phyloP scores from a whole-genome alignment of 2,329 filamentous ascomycete species.

The Colletotrichum sp. region DNA sequence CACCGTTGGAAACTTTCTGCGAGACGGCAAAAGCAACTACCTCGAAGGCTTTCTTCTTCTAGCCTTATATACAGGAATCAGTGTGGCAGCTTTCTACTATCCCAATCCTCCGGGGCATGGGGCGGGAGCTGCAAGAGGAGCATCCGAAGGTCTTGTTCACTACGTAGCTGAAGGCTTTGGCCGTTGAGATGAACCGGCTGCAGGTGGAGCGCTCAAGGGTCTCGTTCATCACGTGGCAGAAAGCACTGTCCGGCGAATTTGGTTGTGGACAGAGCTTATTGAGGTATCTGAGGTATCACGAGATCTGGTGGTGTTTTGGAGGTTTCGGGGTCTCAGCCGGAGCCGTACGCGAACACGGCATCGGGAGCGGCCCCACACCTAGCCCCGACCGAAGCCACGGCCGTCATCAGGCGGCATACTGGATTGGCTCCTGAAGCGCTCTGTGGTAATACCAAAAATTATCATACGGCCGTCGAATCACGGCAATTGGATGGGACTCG shows the following conservation, averaged over 20 bases:
- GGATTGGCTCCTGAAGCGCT: too few species aligned
- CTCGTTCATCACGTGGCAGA: neutral
- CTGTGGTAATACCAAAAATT: too few species aligned
- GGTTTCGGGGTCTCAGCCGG: neutral
- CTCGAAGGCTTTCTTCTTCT: slow-evolving; percentile 85
- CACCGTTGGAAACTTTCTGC: slow-evolving; percentile 84
- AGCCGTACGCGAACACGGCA: too few species aligned
- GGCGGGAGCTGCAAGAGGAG: neutral
- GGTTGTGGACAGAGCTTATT: too few species aligned
- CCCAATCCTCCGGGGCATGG: slow-evolving; percentile 42
- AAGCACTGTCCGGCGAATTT: neutral
- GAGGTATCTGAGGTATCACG: neutral
- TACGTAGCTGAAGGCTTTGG: neutral
- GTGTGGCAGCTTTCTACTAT: slow-evolving; percentile 41
- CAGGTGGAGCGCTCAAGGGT: neutral
- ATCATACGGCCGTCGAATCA: too few species aligned
- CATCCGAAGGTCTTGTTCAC: neutral
- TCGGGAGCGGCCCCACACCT: too few species aligned
- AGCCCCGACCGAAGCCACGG: too few species aligned
- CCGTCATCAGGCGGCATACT: too few species aligned
- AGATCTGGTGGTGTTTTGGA: neutral
- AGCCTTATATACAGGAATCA: slow-evolving; percentile 34
- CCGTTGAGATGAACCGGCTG: neutral
- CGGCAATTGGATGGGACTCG: too few species aligned
- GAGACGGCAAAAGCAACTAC: slow-evolving; percentile 90